Evolutionary conservation across 176 grass and related monocot genomes (phyloP).

Genomic region (Eleusine indica): DNA sequence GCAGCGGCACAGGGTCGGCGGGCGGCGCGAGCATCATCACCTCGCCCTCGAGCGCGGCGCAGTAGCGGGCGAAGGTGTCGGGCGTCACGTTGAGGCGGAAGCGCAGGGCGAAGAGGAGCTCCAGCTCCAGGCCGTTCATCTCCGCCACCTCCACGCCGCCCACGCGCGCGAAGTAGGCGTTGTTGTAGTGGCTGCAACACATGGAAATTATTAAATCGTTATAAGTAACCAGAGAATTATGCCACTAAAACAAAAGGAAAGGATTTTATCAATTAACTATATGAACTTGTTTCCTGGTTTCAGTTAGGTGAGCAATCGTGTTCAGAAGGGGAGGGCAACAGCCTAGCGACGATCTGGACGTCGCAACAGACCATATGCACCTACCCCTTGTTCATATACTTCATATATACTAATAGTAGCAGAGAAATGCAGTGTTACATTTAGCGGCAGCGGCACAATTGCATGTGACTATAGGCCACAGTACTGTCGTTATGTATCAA

Average conservation of each 20-base stretch:
- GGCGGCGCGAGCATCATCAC: constrained; percentile 30
- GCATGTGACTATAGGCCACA: background rate
- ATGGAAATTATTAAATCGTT: background rate
- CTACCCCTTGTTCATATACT: background rate
- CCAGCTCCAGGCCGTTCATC: constrained; percentile 74
- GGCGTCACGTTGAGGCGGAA: constrained; percentile 76
- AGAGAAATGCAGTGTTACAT: background rate
- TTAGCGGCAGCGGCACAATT: background rate
- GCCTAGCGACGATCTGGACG: constrained; percentile 31
- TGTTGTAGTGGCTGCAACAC: constrained; percentile 61
- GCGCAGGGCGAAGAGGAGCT: constrained; percentile 65
- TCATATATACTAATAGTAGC: background rate
- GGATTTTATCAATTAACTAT: background rate
- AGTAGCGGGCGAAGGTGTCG: constrained; percentile 59
- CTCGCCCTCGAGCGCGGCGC: constrained; percentile 58
- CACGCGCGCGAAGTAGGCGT: constrained; percentile 77
- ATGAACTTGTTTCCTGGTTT: background rate
- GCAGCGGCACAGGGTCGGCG: background rate
- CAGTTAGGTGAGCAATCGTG: constrained; percentile 41
- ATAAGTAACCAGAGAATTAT: background rate
- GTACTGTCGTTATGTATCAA: background rate
- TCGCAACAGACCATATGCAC: constrained; percentile 7
- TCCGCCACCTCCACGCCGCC: constrained; percentile 59
- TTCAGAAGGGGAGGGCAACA: constrained; percentile 21
- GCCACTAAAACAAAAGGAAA: background rate